phyloP scores from a whole-genome alignment of 257 asterid genomes.

The Solanum pennellii region DNA sequence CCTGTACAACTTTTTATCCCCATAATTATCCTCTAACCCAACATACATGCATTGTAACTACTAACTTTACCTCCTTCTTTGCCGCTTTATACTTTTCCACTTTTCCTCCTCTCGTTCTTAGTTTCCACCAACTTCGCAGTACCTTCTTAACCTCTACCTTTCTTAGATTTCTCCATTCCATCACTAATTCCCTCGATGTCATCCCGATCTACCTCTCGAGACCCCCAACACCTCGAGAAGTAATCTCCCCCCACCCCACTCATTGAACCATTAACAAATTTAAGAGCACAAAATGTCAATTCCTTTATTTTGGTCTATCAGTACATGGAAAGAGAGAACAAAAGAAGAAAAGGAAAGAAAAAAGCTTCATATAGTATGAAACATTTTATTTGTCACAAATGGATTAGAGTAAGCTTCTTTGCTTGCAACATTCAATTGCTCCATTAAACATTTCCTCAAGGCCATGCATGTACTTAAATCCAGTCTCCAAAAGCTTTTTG shows the following conservation, averaged over 20 bases:
- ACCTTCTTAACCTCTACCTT: neutral
- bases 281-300: neutral
- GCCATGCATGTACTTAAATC: constrained; percentile 37
- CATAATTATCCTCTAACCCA: no score
- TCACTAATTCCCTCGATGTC: neutral
- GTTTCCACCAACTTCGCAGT: neutral
- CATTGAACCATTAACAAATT: neutral
- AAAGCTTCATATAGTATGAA: neutral
- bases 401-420: constrained; percentile 11
- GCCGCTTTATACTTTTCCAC: no score
- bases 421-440: constrained; percentile 35
- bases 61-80: no score
- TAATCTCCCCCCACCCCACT: neutral
- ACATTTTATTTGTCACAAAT: neutral
- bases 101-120: neutral
- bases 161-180: neutral
- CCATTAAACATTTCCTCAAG: constrained; percentile 48
- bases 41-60: no score
- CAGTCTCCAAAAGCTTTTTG: constrained; percentile 32
- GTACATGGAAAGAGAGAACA: neutral
- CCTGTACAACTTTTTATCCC: no score
- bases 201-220: neutral
- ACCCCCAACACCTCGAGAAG: neutral
- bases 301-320: neutral
- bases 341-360: neutral